Evolutionary conservation across 805 yeast species (phyloP).

Genomic region (Starmerella ratchasimensis): DNA sequence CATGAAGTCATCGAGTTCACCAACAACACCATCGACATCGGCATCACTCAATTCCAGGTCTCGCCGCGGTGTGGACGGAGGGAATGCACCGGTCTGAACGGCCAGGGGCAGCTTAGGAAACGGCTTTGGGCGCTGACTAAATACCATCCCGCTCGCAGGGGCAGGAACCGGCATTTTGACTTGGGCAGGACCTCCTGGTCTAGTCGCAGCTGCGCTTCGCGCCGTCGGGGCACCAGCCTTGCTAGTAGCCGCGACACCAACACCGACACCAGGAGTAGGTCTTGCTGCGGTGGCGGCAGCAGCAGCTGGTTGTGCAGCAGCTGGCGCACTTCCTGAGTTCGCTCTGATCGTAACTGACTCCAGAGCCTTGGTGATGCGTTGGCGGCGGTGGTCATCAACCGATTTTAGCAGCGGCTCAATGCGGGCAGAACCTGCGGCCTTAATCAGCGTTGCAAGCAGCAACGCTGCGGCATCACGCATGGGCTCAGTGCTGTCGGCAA

Average conservation of each 20-base stretch:
- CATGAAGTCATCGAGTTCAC: too few species aligned
- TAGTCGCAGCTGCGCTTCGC: too few species aligned
- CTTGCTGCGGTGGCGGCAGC: constrained; percentile 1
- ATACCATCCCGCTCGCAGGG: too few species aligned
- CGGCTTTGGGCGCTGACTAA: too few species aligned
- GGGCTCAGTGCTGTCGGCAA: constrained; percentile 72
- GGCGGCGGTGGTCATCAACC: constrained; percentile 63
- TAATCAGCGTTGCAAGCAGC: constrained; percentile 67
- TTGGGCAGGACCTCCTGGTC: too few species aligned
- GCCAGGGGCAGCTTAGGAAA: too few species aligned
- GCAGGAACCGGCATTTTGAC: too few species aligned
- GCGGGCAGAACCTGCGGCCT: constrained; percentile 63
- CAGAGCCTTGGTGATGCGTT: constrained; percentile 48
- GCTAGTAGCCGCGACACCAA: background rate
- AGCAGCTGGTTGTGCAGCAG: background rate
- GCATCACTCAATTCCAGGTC: too few species aligned
- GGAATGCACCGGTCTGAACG: too few species aligned
- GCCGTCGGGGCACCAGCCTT: too few species aligned
- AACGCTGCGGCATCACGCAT: constrained; percentile 67
- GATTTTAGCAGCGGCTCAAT: constrained; percentile 45
- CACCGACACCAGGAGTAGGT: background rate
- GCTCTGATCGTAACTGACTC: constrained; percentile 44
- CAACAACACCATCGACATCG: too few species aligned
- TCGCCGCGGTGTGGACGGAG: too few species aligned
- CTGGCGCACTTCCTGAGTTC: constrained; percentile 13